These are phyloP conservation scores for Rhizopus arrhizus DNA, from an alignment of 371 early-diverging fungal genomes.

Conservation along the genomic window DNA sequence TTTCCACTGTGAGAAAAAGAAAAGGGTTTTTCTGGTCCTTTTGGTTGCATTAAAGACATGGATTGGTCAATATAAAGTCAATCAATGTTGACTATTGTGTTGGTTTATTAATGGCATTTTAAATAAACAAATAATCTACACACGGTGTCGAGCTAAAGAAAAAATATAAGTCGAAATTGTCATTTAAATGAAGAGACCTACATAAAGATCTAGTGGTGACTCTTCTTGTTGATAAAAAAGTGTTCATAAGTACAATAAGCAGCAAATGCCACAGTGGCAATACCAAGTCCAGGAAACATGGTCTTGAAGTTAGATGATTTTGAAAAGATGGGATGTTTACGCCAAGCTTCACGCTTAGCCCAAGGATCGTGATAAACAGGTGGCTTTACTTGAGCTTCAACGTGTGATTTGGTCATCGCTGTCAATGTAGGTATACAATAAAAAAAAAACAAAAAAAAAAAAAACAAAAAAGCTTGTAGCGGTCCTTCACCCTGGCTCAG, in stretches of 20 bases:
- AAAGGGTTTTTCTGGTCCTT: no score
- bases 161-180: no score
- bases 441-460: neutral
- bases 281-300: slow-evolving; percentile 85
- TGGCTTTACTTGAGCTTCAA: slow-evolving; percentile 41
- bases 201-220: slow-evolving; percentile 40
- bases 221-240: slow-evolving; percentile 52
- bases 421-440: slow-evolving; percentile 1
- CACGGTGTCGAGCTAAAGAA: no score
- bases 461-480: neutral
- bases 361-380: slow-evolving; percentile 74
- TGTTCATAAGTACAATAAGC: slow-evolving; percentile 79
- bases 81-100: no score
- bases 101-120: no score
- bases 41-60: no score
- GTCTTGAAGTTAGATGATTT: slow-evolving; percentile 58
- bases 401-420: slow-evolving; percentile 37
- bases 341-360: slow-evolving; percentile 87
- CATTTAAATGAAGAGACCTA: neutral
- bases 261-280: slow-evolving; percentile 80
- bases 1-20: no score
- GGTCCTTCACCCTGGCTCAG: neutral
- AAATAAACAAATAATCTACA: no score
- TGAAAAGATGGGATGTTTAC: slow-evolving; percentile 79
- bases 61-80: no score